Evolutionary conservation across 352 stramenopile genomes (phyloP).

Genomic region (Phytophthora palmivora): DNA sequence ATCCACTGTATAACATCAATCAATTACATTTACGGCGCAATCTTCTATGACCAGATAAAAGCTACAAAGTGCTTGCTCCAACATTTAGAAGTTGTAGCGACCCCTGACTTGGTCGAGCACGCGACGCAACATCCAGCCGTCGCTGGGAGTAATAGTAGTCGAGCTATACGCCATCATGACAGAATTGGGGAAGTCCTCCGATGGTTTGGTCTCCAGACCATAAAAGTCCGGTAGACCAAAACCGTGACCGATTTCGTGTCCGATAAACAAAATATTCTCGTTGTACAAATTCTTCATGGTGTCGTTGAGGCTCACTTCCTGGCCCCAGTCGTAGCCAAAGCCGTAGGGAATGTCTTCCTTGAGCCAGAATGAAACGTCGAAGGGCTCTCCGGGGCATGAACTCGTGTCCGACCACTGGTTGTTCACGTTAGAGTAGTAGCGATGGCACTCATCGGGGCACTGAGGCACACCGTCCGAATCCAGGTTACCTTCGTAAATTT

Average conservation of each 20-base stretch:
- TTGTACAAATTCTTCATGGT: conserved; percentile 20
- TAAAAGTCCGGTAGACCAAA: conserved; percentile 36
- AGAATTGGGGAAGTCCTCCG: conserved; percentile 29
- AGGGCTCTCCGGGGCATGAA: conserved; percentile 24
- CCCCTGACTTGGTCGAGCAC: conserved; percentile 34
- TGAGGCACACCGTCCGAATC: conserved; percentile 10
- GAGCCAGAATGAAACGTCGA: conserved; percentile 34
- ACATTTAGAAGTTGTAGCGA: conserved; percentile 36
- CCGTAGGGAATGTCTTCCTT: conserved; percentile 30
- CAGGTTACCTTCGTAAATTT: conserved; percentile 12
- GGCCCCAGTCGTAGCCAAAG: conserved; percentile 31
- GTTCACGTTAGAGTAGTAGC: conserved; percentile 26
- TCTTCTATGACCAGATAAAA: too few relatives aligned
- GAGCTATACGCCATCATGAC: conserved; percentile 40
- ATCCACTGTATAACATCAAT: too few relatives aligned
- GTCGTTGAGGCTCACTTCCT: conserved; percentile 33
- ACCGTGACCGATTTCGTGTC: conserved; percentile 31
- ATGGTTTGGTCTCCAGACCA: conserved; percentile 21
- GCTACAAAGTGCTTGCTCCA: not conserved
- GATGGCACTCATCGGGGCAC: conserved; percentile 30
- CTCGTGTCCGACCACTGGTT: conserved; percentile 33
- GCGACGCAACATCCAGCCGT: conserved; percentile 46
- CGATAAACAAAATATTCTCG: conserved; percentile 31
- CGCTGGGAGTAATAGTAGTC: conserved; percentile 31
- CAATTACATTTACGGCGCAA: too few relatives aligned